These are phyloP conservation scores for Calocybe gangraenosa DNA, from an alignment of 768 basidiomycete species.

Conservation along the genomic window DNA sequence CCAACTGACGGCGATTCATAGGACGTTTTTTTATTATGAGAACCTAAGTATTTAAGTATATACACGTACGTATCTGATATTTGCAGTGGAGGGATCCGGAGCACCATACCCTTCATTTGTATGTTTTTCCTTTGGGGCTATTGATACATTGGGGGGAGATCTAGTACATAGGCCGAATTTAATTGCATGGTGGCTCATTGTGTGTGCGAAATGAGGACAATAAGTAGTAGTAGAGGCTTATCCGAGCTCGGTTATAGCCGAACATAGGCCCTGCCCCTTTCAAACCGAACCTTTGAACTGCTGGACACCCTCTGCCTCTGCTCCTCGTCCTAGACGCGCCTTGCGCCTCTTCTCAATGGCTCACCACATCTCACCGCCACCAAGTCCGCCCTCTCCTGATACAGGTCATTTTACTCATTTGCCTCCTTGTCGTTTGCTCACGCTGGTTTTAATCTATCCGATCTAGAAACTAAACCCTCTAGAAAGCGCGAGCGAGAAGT, in stretches of 20 bases:
- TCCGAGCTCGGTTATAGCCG: slow-evolving; percentile 33
- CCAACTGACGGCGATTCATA: slow-evolving; percentile 9
- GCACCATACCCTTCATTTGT: background rate
- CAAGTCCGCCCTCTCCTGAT: slow-evolving; percentile 44
- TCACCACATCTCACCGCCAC: slow-evolving; percentile 26
- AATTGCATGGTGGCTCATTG: background rate
- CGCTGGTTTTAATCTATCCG: slow-evolving; percentile 16
- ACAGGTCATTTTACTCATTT: slow-evolving; percentile 31
- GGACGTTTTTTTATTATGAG: slow-evolving; percentile 7
- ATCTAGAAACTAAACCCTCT: slow-evolving; percentile 45
- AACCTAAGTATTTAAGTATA: background rate
- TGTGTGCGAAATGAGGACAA: no score
- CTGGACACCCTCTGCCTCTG: slow-evolving; percentile 8
- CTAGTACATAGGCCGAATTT: no score
- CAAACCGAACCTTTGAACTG: slow-evolving; percentile 12
- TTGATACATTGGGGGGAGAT: background rate
- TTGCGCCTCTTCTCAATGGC: slow-evolving; percentile 11
- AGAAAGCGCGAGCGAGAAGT: slow-evolving; percentile 77
- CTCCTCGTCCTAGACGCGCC: slow-evolving; percentile 14
- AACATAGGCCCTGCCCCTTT: slow-evolving; percentile 18
- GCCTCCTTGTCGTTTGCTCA: slow-evolving; percentile 2
- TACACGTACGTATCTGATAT: no score
- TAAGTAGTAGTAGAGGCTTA: slow-evolving; percentile 1
- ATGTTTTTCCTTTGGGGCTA: slow-evolving; percentile 3
- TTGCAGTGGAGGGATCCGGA: no score